phyloP scores from a whole-genome alignment of 352 stramenopile species.

The Pythium sp. region DNA sequence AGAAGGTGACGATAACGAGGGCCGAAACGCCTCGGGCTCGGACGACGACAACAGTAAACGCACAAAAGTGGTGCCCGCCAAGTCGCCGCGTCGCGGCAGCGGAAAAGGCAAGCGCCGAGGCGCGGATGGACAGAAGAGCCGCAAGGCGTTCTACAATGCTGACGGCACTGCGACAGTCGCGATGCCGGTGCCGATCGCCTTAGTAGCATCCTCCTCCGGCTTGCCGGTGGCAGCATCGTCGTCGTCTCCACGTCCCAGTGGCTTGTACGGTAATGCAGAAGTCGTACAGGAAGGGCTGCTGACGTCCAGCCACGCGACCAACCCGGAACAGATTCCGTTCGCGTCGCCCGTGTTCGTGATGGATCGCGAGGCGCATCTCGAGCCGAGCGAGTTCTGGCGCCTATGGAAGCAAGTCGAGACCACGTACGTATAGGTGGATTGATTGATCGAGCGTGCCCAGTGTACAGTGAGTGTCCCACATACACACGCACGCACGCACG shows the following conservation, averaged over 20 bases:
- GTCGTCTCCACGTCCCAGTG: slow-evolving; percentile 13
- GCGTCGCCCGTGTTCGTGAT: slow-evolving; percentile 58
- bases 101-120: not conserved
- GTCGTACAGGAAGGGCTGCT: slow-evolving; percentile 10
- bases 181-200: not conserved
- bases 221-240: not conserved
- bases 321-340: slow-evolving; percentile 44
- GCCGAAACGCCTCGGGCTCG: slow-evolving; percentile 18
- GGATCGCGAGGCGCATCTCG: slow-evolving; percentile 23
- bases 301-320: slow-evolving; percentile 18
- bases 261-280: slow-evolving; percentile 10
- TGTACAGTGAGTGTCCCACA: not conserved
- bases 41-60: slow-evolving; percentile 11
- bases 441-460: not conserved
- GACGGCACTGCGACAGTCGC: slow-evolving; percentile 31
- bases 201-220: not conserved
- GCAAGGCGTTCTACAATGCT: slow-evolving; percentile 38
- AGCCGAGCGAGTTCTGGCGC: slow-evolving; percentile 31
- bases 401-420: slow-evolving; percentile 63
- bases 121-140: slow-evolving; percentile 17
- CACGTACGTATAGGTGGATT: slow-evolving; percentile 37
- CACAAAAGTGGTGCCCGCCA: slow-evolving; percentile 18
- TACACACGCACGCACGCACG: not conserved
- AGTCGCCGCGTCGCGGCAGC: slow-evolving; percentile 16
- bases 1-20: slow-evolving; percentile 22